Percentiles rank a stretch among this genome's conserved stretches.
Conservation (phyloP, 192 early-diverging fungal species). For the Dissophora globulifera region DNA sequence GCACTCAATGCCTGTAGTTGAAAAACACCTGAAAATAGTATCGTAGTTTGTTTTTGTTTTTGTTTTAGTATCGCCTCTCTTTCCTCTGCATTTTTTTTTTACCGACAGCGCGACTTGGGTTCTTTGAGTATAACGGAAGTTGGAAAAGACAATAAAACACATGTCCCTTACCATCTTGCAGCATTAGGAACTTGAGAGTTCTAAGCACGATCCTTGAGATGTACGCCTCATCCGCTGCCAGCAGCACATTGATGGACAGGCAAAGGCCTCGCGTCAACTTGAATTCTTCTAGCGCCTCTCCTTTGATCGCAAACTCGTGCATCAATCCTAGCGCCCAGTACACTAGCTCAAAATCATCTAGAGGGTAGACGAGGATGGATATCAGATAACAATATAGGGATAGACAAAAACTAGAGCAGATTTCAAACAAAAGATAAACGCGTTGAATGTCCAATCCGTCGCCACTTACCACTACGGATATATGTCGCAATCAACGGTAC, state of each 20-base stretch:
- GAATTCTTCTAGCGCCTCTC: conserved; percentile 70
- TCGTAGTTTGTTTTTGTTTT: too few relatives aligned
- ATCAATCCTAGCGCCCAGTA: conserved; percentile 83
- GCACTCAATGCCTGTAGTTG: conserved; percentile 69
- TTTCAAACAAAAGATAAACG: too few relatives aligned
- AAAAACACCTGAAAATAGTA: too few relatives aligned
- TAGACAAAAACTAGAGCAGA: too few relatives aligned
- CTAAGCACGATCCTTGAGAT: conserved; percentile 78
- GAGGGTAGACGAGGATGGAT: too few relatives aligned
- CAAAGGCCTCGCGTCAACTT: conserved; percentile 67
- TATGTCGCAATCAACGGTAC: conserved; percentile 74
- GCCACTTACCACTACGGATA: conserved; percentile 66
- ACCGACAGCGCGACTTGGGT: background rate
- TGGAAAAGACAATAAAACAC: too few relatives aligned
- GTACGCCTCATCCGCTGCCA: conserved; percentile 69
- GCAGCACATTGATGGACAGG: conserved; percentile 64
- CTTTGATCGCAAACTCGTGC: conserved; percentile 80
- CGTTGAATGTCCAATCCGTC: background rate
- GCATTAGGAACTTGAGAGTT: conserved; percentile 75
- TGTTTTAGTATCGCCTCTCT: too few relatives aligned
- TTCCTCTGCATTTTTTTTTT: too few relatives aligned
- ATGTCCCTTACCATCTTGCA: conserved; percentile 62
- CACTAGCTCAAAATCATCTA: conserved; percentile 81
- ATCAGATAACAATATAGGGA: too few relatives aligned
- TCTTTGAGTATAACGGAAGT: too few relatives aligned